phyloP scores from a whole-genome alignment of 2,329 filamentous ascomycete species.

The Mariannaea sp. region DNA sequence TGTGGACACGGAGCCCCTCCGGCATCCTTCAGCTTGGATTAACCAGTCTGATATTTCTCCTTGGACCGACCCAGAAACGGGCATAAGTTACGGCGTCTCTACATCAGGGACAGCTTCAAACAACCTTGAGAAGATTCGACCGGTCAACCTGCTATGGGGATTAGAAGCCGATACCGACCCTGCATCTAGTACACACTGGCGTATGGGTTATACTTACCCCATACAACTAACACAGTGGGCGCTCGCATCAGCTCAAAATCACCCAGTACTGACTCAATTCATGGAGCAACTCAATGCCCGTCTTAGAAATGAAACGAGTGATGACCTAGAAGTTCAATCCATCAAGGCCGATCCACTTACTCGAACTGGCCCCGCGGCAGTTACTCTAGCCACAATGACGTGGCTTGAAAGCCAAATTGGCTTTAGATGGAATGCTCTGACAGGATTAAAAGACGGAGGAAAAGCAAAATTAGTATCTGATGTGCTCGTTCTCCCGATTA shows the following conservation, averaged over 20 bases:
- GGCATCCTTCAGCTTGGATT: constrained; percentile 31
- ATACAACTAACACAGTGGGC: constrained; percentile 36
- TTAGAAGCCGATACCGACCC: constrained; percentile 35
- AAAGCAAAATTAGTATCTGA: not conserved
- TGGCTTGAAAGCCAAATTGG: constrained; percentile 28
- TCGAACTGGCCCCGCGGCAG: constrained; percentile 33
- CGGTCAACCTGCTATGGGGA: constrained; percentile 32
- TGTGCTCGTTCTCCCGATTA: not conserved
- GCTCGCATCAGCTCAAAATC: constrained; percentile 29
- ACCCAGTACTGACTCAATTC: constrained; percentile 29
- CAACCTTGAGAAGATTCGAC: not conserved
- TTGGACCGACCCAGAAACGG: constrained; percentile 29
- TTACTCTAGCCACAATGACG: constrained; percentile 26
- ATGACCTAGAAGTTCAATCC: not conserved
- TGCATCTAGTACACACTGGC: constrained; percentile 29
- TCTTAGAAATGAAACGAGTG: not conserved
- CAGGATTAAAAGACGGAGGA: not conserved
- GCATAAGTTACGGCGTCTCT: constrained; percentile 20
- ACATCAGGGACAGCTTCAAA: not conserved
- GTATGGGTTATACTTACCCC: constrained; percentile 36
- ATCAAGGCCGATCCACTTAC: constrained; percentile 26
- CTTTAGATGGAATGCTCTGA: constrained; percentile 27
- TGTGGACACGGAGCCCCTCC: constrained; percentile 33
- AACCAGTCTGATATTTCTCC: constrained; percentile 22
- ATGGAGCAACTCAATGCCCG: constrained; percentile 26